Evolutionary conservation across 2,329 filamentous ascomycete species (phyloP).

Genomic region (Orbilia ellipsospora): DNA sequence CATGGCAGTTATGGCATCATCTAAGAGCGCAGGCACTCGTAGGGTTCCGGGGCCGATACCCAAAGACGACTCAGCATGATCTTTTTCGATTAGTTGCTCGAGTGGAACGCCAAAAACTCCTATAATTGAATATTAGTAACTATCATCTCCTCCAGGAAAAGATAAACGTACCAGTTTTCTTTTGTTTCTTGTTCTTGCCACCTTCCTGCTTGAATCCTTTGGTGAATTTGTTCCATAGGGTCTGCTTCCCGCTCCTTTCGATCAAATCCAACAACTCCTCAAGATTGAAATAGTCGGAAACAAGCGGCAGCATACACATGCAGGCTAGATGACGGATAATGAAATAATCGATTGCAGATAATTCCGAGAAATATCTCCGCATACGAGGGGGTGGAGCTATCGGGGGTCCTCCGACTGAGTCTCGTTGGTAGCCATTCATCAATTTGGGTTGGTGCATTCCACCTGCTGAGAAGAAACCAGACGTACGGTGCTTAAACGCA

Average conservation of each 20-base stretch:
- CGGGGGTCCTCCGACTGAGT: slow-evolving; percentile 71
- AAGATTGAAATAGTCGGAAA: slow-evolving; percentile 90
- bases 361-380: slow-evolving; percentile 93
- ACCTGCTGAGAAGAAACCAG: slow-evolving; percentile 41
- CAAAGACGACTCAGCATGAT: slow-evolving; percentile 97
- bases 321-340: slow-evolving; percentile 96
- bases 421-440: slow-evolving; percentile 75
- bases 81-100: slow-evolving; percentile 88
- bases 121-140: slow-evolving; percentile 43
- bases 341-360: slow-evolving; percentile 95
- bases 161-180: slow-evolving; percentile 72
- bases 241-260: slow-evolving; percentile 86
- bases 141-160: slow-evolving; percentile 4
- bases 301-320: slow-evolving; percentile 89
- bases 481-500: slow-evolving; percentile 75
- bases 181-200: slow-evolving; percentile 77
- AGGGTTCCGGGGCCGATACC: slow-evolving; percentile 92
- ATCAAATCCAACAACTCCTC: slow-evolving; percentile 93
- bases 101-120: slow-evolving; percentile 85
- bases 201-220: slow-evolving; percentile 90
- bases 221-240: slow-evolving; percentile 98
- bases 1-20: slow-evolving; percentile 93
- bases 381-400: slow-evolving; percentile 63
- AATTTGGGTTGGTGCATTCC: slow-evolving; percentile 73
- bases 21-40: slow-evolving; percentile 91